Percentiles rank a stretch among this genome's conserved stretches.
Conservation (phyloP, 1,284 basidiomycete genomes). For the Boletus coffeatus region DNA sequence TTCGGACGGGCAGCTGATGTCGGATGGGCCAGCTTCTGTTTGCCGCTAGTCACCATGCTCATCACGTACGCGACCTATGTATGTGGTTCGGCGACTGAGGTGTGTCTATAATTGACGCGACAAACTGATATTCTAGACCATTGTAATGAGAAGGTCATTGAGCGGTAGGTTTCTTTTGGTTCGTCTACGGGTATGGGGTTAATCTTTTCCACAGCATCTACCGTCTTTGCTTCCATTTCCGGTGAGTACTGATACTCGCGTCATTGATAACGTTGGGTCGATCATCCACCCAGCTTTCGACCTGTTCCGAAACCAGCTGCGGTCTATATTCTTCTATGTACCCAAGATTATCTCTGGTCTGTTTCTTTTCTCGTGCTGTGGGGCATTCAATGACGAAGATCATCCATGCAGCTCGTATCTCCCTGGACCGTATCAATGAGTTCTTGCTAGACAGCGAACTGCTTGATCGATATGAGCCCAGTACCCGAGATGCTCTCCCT, state of each 20-base stretch:
- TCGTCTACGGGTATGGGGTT: neutral
- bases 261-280: no score
- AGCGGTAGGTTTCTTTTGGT: neutral
- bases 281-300: neutral
- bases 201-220: neutral
- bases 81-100: neutral
- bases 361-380: neutral
- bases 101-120: no score
- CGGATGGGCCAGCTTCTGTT: neutral
- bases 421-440: neutral
- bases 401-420: neutral
- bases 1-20: neutral
- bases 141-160: neutral
- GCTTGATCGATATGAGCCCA: neutral
- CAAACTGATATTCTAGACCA: neutral
- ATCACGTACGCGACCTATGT: neutral
- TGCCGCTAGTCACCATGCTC: neutral
- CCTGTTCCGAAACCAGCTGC: neutral
- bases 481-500: neutral
- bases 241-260: neutral
- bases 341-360: constrained; percentile 1
- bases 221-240: neutral
- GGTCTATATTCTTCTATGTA: neutral
- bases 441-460: neutral
- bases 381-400: neutral